Evolutionary conservation across 371 early-diverging fungal species (phyloP).

Genomic region (Rhizopus sp.): DNA sequence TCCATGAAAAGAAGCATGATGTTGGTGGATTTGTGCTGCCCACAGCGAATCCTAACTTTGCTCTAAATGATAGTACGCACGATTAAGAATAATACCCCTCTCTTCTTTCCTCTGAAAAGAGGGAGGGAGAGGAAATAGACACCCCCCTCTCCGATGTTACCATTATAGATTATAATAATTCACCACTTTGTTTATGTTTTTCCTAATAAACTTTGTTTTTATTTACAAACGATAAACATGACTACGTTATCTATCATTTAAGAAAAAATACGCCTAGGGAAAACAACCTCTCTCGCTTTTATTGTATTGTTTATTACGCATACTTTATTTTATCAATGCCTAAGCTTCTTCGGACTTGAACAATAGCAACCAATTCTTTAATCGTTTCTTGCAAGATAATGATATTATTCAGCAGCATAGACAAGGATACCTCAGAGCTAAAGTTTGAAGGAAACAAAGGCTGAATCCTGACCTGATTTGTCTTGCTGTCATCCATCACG

Average conservation of each 20-base stretch:
- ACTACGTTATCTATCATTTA: too few relatives aligned
- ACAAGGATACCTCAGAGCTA: constrained; percentile 49
- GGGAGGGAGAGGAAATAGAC: too few relatives aligned
- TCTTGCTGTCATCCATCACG: constrained; percentile 27
- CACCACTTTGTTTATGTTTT: too few relatives aligned
- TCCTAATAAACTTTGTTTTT: too few relatives aligned
- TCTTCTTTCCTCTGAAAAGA: too few relatives aligned
- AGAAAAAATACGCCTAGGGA: too few relatives aligned
- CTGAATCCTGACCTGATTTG: constrained; percentile 49
- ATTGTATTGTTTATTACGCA: constrained; percentile 1
- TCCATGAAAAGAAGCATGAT: constrained; percentile 15
- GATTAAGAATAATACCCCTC: background rate
- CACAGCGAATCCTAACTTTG: constrained; percentile 21
- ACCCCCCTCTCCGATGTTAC: too few relatives aligned
- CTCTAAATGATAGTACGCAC: background rate
- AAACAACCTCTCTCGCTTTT: too few relatives aligned
- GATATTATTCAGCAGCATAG: constrained; percentile 75
- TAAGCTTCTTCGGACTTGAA: constrained; percentile 72
- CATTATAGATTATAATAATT: too few relatives aligned
- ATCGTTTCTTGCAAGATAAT: constrained; percentile 84
- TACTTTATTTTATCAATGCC: constrained; percentile 69
- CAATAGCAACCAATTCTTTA: constrained; percentile 83
- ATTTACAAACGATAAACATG: too few relatives aligned
- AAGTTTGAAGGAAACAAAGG: constrained; percentile 56
- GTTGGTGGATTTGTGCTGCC: constrained; percentile 26